Base-by-base conservation (phyloP, 495 filamentous ascomycete genomes). In the Annulohypoxylon nitens region DNA sequence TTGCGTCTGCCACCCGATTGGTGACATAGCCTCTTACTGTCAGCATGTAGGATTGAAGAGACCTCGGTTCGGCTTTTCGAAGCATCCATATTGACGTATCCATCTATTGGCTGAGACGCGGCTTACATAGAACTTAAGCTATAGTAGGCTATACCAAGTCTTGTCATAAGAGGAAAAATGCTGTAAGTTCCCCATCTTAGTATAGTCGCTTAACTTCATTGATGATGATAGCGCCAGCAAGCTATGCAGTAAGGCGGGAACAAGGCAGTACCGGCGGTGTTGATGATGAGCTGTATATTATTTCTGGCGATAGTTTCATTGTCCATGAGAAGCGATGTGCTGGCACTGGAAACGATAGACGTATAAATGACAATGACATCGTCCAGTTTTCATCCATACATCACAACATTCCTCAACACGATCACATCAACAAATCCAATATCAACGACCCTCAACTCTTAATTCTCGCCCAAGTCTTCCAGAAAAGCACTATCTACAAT, bases 321-420 rank as follows among this genome's bases (percentile, higher is more conserved):
- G 7, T n/a, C 2, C 11, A n/a, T 8, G 25, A 1, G 2, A 33
- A 5, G n/a, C 4, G 12, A n/a, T 14, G 4, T n/a, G 2, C 39
- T 14, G 12, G 12, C 39, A n/a, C 39, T 4, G 12, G 25, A 11
- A 25, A 33, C 5, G 16, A 45, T 3, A 18, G 7, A 7, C 45
- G 3, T 39, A 66, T 66, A 66, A 66, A 66, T 66, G 45, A 11
- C 20, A 41, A 23, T 9, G 6, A 25, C 8, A n/a, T 9, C 25
- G 20, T 51, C 26, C 23, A 43, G 14, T 18, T 48, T n/a, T 30
- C 14, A 23, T 18, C 10, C 20, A 51, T 3, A 48, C 3, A 57
- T 37, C 37, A 58, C 14, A 14, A 14, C 39, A 33, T 45, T 54
- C 51, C 6, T 23, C 51, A 66, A 36, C 51, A 10, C 63, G 25